phyloP scores from a whole-genome alignment of 1,284 basidiomycete species.

The Sanghuangporus baumii region DNA sequence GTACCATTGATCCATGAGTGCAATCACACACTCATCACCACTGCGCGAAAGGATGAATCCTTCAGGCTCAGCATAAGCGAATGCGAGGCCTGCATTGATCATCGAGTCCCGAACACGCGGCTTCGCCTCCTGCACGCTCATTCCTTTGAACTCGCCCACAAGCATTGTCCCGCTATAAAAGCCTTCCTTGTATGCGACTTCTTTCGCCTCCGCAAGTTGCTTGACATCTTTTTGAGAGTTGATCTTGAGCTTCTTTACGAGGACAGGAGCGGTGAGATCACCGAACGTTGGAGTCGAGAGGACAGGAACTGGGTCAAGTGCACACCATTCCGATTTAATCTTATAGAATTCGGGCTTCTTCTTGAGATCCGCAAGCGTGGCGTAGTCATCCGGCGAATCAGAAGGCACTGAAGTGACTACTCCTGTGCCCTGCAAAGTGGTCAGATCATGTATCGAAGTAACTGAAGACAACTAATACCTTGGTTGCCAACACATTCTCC shows the following conservation, averaged over 20 bases:
- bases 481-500: conserved; percentile 94
- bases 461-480: conserved; percentile 40
- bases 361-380: conserved; percentile 85
- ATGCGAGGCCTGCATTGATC: conserved; percentile 75
- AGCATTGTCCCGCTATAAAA: conserved; percentile 93
- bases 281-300: conserved; percentile 89
- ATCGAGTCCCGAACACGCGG: conserved; percentile 81
- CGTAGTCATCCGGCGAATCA: conserved; percentile 97
- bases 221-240: conserved; percentile 93
- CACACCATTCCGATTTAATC: conserved; percentile 87
- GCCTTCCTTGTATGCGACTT: conserved; percentile 97
- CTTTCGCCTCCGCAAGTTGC: conserved; percentile 94
- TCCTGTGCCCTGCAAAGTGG: conserved; percentile 73
- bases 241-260: conserved; percentile 91
- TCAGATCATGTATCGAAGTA: background rate
- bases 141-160: conserved; percentile 84
- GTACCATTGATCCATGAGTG: conserved; percentile 99
- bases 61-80: conserved; percentile 96
- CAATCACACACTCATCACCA: conserved; percentile 95
- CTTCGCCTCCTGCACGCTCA: conserved; percentile 88
- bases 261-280: conserved; percentile 83
- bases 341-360: conserved; percentile 98
- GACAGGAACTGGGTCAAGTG: conserved; percentile 84
- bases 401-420: conserved; percentile 98
- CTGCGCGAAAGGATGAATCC: conserved; percentile 86